phyloP scores from a whole-genome alignment of 148 eudicot genomes.

The Camellia lanceoleosa region DNA sequence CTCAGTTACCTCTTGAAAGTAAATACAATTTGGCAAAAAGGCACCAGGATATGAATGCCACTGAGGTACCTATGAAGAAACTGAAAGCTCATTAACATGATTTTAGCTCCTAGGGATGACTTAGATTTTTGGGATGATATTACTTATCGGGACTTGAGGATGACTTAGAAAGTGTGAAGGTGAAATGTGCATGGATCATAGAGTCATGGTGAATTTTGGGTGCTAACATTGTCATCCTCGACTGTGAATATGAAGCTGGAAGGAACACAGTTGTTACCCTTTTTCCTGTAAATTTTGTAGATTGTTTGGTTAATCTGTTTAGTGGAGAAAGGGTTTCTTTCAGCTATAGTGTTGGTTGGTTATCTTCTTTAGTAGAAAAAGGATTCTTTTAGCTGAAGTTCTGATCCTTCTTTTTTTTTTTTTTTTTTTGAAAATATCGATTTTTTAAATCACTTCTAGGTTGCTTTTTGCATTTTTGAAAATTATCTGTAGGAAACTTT shows the following conservation, averaged over 20 bases:
- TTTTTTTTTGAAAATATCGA: no score
- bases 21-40: conserved; percentile 9
- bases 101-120: not conserved
- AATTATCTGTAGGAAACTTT: no score
- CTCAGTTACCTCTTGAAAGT: conserved; percentile 2
- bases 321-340: not conserved
- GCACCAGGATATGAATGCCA: conserved; percentile 10
- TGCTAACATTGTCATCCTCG: not conserved
- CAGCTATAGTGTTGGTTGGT: no score
- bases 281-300: conserved; percentile 1
- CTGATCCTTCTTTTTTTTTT: no score
- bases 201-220: not conserved
- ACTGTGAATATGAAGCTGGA: not conserved
- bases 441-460: no score
- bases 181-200: not conserved
- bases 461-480: no score
- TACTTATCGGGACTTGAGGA: not conserved
- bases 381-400: not conserved
- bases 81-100: conserved; percentile 8
- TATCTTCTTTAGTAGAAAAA: not conserved
- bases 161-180: conserved; percentile 4
- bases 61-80: conserved; percentile 19
- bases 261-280: not conserved
- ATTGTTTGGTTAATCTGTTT: not conserved
- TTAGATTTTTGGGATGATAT: not conserved